A percentile compares a stretch with the other conserved stretches of the same genome.
Conservation (phyloP, 768 basidiomycete species). For the Steccherinum ochraceum region DNA sequence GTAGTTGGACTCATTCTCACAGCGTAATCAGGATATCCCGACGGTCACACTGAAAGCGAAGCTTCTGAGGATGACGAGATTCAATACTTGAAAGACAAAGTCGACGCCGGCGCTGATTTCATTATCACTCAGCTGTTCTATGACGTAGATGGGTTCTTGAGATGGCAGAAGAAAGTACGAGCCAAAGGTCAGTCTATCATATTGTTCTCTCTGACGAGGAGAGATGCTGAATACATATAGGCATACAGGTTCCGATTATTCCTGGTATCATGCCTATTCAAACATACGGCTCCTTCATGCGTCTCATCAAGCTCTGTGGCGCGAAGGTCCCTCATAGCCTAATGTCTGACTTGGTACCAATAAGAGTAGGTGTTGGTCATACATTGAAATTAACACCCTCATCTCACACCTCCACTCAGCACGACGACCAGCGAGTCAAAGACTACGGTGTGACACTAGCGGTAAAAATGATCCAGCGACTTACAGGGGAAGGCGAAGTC, state of each 20-base stretch:
- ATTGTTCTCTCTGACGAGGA: background rate
- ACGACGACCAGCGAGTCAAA: constrained; percentile 91
- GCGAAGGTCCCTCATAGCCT: constrained; percentile 66
- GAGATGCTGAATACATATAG: constrained; percentile 34
- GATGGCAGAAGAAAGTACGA: constrained; percentile 72
- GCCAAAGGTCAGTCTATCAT: constrained; percentile 48
- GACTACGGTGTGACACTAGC: constrained; percentile 89
- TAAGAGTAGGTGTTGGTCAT: constrained; percentile 56
- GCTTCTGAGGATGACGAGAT: constrained; percentile 59
- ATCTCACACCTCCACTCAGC: constrained; percentile 35
- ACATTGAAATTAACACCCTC: background rate
- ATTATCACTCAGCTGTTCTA: constrained; percentile 97
- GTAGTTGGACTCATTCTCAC: constrained; percentile 4
- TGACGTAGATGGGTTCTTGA: constrained; percentile 81
- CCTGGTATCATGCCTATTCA: constrained; percentile 99
- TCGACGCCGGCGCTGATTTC: constrained; percentile 93
- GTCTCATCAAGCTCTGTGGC: constrained; percentile 86
- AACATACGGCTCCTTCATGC: constrained; percentile 88
- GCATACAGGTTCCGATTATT: constrained; percentile 85
- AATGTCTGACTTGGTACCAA: constrained; percentile 59
- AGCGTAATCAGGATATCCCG: constrained; percentile 71
- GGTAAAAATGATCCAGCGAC: constrained; percentile 65
- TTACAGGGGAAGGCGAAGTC: constrained; percentile 50
- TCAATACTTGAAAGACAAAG: constrained; percentile 72
- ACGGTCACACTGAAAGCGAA: constrained; percentile 68